These are phyloP conservation scores for Dactylellina sp. DNA, from an alignment of 2,329 filamentous ascomycete genomes.

Conservation along the genomic window DNA sequence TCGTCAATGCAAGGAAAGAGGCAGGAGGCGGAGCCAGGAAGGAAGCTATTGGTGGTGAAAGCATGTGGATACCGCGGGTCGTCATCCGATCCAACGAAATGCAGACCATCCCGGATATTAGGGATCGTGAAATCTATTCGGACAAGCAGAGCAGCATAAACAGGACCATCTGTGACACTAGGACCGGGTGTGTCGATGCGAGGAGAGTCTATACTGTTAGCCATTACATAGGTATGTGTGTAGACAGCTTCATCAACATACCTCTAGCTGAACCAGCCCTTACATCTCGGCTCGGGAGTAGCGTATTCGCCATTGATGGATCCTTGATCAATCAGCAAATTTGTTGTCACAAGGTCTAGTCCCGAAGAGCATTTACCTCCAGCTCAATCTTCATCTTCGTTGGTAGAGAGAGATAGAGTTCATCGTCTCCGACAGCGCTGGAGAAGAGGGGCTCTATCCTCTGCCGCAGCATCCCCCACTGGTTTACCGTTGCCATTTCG, in stretches of 20 bases:
- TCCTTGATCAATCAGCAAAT: constrained; percentile 30
- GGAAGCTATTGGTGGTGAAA: constrained; percentile 84
- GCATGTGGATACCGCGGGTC: constrained; percentile 89
- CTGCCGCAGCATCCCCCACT: constrained; percentile 80
- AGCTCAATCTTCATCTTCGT: constrained; percentile 73
- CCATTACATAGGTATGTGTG: background rate
- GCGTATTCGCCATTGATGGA: constrained; percentile 41
- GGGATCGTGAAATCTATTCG: constrained; percentile 82
- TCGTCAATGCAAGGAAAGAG: constrained; percentile 96
- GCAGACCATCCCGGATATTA: constrained; percentile 83
- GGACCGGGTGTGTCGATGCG: constrained; percentile 63
- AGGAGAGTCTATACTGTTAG: constrained; percentile 59
- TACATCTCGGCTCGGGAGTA: constrained; percentile 34
- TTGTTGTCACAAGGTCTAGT: background rate
- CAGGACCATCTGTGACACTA: constrained; percentile 62
- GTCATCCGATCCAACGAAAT: constrained; percentile 87
- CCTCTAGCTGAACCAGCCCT: constrained; percentile 41
- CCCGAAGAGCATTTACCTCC: constrained; percentile 56
- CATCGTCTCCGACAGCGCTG: constrained; percentile 67
- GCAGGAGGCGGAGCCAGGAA: constrained; percentile 82
- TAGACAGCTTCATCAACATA: constrained; percentile 3
- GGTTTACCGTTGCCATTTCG: constrained; percentile 73
- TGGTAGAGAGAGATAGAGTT: constrained; percentile 72
- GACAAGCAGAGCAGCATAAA: constrained; percentile 72
- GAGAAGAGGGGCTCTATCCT: constrained; percentile 73